A percentile compares a stretch with the other conserved stretches of the same genome.
Evolutionary conservation across 306 rosid species (phyloP).

Genomic region (Cicer judaicum): DNA sequence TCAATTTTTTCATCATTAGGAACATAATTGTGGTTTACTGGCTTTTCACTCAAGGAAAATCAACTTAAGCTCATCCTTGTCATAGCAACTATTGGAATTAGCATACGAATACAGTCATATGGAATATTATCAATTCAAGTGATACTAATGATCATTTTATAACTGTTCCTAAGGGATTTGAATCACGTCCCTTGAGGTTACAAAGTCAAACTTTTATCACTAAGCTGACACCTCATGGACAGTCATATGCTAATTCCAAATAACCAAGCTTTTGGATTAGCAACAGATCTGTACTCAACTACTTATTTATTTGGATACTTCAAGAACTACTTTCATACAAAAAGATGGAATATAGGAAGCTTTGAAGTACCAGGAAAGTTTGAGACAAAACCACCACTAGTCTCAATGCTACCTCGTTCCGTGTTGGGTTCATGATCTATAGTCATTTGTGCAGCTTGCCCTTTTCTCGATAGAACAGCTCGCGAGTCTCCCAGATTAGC

Average conservation of each 20-base stretch:
- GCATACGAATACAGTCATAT: constrained; percentile 1
- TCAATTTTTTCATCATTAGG: constrained; percentile 6
- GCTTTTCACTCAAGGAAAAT: not conserved
- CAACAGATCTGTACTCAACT: constrained; percentile 2
- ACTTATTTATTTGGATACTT: constrained; percentile 10
- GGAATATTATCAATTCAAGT: too few relatives aligned
- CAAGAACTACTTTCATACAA: constrained; percentile 17
- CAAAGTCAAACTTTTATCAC: too few relatives aligned
- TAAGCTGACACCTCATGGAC: too few relatives aligned
- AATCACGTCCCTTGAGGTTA: too few relatives aligned
- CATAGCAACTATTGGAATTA: constrained; percentile 1
- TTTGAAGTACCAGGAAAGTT: constrained; percentile 83
- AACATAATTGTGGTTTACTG: not conserved
- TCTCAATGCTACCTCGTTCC: constrained; percentile 82
- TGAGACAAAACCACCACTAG: constrained; percentile 94
- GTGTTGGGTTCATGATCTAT: constrained; percentile 88
- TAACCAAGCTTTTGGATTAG: not conserved
- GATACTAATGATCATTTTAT: too few relatives aligned
- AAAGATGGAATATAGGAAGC: constrained; percentile 23
- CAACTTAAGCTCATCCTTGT: constrained; percentile 1
- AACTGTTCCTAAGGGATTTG: too few relatives aligned
- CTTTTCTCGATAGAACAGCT: constrained; percentile 82
- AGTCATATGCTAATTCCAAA: too few relatives aligned
- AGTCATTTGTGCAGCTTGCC: constrained; percentile 83
- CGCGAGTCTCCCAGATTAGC: constrained; percentile 97